phyloP scores from a whole-genome alignment of 148 eudicot genomes.

The Rhododendron henanense region DNA sequence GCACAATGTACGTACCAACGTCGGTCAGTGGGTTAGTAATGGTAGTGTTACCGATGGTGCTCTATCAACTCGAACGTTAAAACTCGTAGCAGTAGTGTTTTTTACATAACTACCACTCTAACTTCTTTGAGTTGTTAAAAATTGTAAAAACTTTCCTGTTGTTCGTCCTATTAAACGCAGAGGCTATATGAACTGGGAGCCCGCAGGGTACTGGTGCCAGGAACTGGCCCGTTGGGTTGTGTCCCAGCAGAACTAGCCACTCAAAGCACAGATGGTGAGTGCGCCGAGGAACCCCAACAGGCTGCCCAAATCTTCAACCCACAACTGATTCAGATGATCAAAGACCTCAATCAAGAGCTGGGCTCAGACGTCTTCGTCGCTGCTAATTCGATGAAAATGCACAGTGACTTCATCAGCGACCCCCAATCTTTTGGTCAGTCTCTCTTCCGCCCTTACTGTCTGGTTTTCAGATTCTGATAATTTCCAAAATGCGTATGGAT shows the following conservation, averaged over 20 bases:
- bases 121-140: no score
- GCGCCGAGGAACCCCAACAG: conserved; percentile 36
- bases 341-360: conserved; percentile 23
- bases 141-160: no score
- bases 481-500: no score
- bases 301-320: conserved; percentile 27
- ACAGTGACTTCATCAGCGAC: conserved; percentile 42
- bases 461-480: neutral
- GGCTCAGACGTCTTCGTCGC: conserved; percentile 53
- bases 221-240: conserved; percentile 80
- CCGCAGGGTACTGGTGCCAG: conserved; percentile 68
- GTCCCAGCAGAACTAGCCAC: conserved; percentile 62
- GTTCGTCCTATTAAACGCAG: conserved; percentile 21
- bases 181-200: conserved; percentile 63
- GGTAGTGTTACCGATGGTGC: no score
- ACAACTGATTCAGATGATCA: conserved; percentile 22
- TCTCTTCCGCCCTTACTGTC: neutral
- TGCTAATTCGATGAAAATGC: conserved; percentile 40
- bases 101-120: no score
- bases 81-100: no score
- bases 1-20: no score
- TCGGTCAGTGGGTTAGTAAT: no score
- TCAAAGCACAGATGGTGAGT: conserved; percentile 45
- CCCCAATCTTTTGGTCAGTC: conserved; percentile 58
- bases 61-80: no score